phyloP scores from a whole-genome alignment of 257 asterid species.

The Solanum clarkiae region DNA sequence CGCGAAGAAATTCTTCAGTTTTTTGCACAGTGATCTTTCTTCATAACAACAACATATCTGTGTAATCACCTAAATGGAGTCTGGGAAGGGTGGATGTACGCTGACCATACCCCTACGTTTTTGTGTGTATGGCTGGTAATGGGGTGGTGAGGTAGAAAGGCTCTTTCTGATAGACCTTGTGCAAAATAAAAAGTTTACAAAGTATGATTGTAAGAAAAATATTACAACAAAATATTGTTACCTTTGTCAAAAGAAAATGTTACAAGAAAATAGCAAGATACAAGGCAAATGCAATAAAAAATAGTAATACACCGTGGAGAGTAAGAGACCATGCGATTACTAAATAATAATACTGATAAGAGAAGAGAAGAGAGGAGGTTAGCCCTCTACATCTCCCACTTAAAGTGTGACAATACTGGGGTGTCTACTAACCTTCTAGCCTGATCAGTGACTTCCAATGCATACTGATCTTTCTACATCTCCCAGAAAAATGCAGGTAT shows the following conservation, averaged over 20 bases:
- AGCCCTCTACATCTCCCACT: not conserved
- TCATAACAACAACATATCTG: not conserved
- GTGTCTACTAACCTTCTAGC: not conserved
- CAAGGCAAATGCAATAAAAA: not conserved
- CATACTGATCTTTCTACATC: not conserved
- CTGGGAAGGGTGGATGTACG: not conserved
- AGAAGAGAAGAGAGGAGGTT: not conserved
- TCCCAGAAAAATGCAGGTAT: conserved; percentile 80
- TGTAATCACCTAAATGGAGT: not conserved
- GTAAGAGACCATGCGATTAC: not conserved
- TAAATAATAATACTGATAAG: not conserved
- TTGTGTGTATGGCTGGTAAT: not conserved
- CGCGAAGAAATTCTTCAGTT: not conserved
- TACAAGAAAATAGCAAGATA: not conserved
- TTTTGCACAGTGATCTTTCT: not conserved
- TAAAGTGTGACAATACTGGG: not conserved
- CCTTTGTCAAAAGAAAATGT: not conserved
- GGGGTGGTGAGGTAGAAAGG: not conserved
- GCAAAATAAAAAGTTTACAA: not conserved
- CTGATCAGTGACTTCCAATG: not conserved
- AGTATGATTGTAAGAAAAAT: not conserved
- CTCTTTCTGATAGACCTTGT: not conserved
- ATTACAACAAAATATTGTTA: too few species aligned
- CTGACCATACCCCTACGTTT: not conserved
- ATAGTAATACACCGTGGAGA: not conserved